Base-by-base conservation (phyloP, 257 asterid species). In the Ophiorrhiza pumila region DNA sequence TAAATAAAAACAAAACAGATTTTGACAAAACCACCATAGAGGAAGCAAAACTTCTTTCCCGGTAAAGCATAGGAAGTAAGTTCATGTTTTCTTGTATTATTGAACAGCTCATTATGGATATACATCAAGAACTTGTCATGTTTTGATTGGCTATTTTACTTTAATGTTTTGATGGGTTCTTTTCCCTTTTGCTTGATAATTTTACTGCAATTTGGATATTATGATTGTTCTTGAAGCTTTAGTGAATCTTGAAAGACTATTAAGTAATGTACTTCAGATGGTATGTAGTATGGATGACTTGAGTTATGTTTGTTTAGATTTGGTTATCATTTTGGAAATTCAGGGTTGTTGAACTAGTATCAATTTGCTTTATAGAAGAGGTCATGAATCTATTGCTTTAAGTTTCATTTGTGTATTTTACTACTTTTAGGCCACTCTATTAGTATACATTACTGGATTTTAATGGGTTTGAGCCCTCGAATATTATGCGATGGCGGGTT, bases 11-110 rank as follows among this genome's bases (percentile, higher is more conserved):
- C n/a, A n/a, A n/a, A n/a, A n/a, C n/a, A n/a, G n/a, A n/a, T n/a
- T n/a, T n/a, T n/a, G n/a, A n/a, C n/a, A n/a, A n/a, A n/a, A n/a
- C n/a, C n/a, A n/a, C n/a, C n/a, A n/a, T n/a, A n/a, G 50, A 34
- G 15, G 74, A 46, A 45, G 56, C n/a, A 56, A 20, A 23, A 1
- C 8, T 57, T 2, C 63, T 49, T 50, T 52, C 63, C 32, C 63
- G 50, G 25, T 34, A 20, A 46, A 23, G 27, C 18, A 65, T 13
- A 25, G n/a, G 69, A 27, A 56, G 73, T 74, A 53, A 65, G 66
- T 74, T 41, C 49, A 52, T 50, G 18, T 20, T 39, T 63, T 34
- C 10, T 13, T 0, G 29, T 2, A 18, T 25, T 39, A 37, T 22
- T 62, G 1, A 22, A 53, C n/a, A n/a, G n/a, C 60, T 23, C 60